These are phyloP conservation scores for Circinella umbellata DNA, from an alignment of 371 early-diverging fungal species.

Conservation along the genomic window DNA sequence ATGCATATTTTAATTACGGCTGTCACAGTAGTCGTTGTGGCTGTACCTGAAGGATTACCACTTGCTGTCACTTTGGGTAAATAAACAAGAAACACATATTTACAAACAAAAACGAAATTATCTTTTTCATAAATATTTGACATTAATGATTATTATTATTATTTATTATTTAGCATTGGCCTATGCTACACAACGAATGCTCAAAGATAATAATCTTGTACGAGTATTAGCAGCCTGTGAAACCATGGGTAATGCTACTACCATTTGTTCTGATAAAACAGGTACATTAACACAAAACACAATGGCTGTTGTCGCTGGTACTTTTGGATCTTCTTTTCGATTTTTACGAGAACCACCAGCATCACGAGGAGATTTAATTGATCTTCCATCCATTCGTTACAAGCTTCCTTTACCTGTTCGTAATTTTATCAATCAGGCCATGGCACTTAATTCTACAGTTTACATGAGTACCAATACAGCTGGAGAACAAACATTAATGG, in stretches of 20 bases:
- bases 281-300: constrained; percentile 90
- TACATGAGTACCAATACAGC: constrained; percentile 63
- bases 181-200: constrained; percentile 84
- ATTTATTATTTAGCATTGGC: constrained; percentile 74
- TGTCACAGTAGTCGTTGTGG: constrained; percentile 79
- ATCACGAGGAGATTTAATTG: constrained; percentile 39
- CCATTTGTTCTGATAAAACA: constrained; percentile 91
- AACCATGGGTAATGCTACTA: constrained; percentile 94
- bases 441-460: constrained; percentile 83
- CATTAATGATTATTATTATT: neutral
- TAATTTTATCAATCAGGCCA: constrained; percentile 63
- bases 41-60: constrained; percentile 85
- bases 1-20: constrained; percentile 69
- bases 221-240: constrained; percentile 90
- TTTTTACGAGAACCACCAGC: constrained; percentile 46
- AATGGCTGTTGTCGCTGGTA: constrained; percentile 86
- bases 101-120: neutral
- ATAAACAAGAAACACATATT: neutral
- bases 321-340: constrained; percentile 54
- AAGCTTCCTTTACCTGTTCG: constrained; percentile 47
- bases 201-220: constrained; percentile 91
- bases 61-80: constrained; percentile 74
- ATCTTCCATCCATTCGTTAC: constrained; percentile 35
- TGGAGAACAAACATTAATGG: constrained; percentile 60
- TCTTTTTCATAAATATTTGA: neutral